A percentile compares a stretch with the other conserved stretches of the same genome.
These are phyloP conservation scores for Fusarium sp. DNA, from an alignment of 2,329 filamentous ascomycete genomes.

Conservation along the genomic window DNA sequence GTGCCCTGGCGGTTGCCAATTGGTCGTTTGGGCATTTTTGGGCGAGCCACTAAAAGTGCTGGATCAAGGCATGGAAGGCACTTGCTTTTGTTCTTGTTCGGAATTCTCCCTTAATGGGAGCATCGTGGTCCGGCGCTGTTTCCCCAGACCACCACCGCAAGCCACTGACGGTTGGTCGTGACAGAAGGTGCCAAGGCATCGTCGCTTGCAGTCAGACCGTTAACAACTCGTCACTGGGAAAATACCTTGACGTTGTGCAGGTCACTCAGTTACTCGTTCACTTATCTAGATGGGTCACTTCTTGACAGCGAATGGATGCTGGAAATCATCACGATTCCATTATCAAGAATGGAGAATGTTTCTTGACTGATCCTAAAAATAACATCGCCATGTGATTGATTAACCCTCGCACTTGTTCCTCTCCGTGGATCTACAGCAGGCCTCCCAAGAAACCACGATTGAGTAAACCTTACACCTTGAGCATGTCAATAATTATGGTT, in stretches of 20 bases:
- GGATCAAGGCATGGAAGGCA: neutral
- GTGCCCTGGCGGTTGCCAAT: neutral
- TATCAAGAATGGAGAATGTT: neutral
- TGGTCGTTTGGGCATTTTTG: constrained; percentile 1
- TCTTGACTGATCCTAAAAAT: constrained; percentile 30
- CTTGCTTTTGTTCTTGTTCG: constrained; percentile 8
- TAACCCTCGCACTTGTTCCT: constrained; percentile 12
- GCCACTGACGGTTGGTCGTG: neutral
- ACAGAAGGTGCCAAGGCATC: neutral
- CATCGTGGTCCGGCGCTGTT: neutral
- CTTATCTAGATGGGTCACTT: neutral
- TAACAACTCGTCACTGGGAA: neutral
- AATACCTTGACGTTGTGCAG: neutral
- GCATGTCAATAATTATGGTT: constrained; percentile 6
- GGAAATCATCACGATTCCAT: neutral
- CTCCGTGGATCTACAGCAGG: constrained; percentile 23
- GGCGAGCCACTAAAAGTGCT: constrained; percentile 5
- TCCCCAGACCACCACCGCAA: constrained; percentile 29
- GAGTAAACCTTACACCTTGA: neutral
- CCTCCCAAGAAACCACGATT: constrained; percentile 15
- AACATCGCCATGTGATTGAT: constrained; percentile 17
- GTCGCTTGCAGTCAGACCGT: neutral
- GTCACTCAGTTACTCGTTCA: neutral
- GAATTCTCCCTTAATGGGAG: neutral
- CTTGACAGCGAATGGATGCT: neutral